Percentiles rank a stretch among this genome's conserved stretches.
These are phyloP conservation scores for Boletellus ananas DNA, from an alignment of 768 basidiomycete species.

Conservation along the genomic window DNA sequence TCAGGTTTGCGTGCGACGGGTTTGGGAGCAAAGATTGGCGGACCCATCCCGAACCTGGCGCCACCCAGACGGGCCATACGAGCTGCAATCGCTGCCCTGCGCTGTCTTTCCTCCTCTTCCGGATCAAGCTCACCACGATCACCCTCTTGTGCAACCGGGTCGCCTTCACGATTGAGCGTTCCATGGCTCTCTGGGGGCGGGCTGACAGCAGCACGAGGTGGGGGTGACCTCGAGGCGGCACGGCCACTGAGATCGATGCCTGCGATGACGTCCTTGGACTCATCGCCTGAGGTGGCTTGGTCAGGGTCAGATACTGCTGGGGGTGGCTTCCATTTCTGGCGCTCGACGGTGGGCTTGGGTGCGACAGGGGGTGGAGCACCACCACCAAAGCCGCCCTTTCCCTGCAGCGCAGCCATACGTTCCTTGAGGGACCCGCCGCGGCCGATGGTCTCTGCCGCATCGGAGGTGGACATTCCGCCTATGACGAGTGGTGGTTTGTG, in stretches of 20 bases:
- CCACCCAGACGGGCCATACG: slow-evolving; percentile 93
- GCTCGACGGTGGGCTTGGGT: slow-evolving; percentile 50
- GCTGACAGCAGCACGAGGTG: slow-evolving; percentile 22
- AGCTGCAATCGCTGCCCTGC: slow-evolving; percentile 84
- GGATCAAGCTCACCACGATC: slow-evolving; percentile 39
- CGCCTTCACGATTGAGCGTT: slow-evolving; percentile 26
- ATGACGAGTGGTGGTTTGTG: slow-evolving; percentile 23
- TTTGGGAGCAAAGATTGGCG: slow-evolving; percentile 63
- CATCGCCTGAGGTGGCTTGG: slow-evolving; percentile 37
- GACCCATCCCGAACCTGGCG: slow-evolving; percentile 74
- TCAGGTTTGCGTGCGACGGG: slow-evolving; percentile 37
- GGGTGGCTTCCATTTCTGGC: slow-evolving; percentile 87
- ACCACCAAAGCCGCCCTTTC: slow-evolving; percentile 71
- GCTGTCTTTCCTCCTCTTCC: slow-evolving; percentile 67
- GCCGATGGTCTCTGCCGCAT: slow-evolving; percentile 84
- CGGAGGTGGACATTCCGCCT: slow-evolving; percentile 72
- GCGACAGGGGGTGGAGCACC: slow-evolving; percentile 45
- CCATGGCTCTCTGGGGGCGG: slow-evolving; percentile 14
- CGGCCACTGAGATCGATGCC: slow-evolving; percentile 18
- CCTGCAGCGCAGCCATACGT: slow-evolving; percentile 92
- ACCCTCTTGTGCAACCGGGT: slow-evolving; percentile 19
- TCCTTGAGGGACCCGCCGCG: slow-evolving; percentile 83
- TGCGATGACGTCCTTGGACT: slow-evolving; percentile 33
- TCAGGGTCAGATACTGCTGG: slow-evolving; percentile 45
- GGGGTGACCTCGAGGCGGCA: slow-evolving; percentile 34